A percentile compares a stretch with the other conserved stretches of the same genome.
These are phyloP conservation scores for Westerdykella ornata DNA, from an alignment of 2,329 filamentous ascomycete genomes.

Conservation along the genomic window DNA sequence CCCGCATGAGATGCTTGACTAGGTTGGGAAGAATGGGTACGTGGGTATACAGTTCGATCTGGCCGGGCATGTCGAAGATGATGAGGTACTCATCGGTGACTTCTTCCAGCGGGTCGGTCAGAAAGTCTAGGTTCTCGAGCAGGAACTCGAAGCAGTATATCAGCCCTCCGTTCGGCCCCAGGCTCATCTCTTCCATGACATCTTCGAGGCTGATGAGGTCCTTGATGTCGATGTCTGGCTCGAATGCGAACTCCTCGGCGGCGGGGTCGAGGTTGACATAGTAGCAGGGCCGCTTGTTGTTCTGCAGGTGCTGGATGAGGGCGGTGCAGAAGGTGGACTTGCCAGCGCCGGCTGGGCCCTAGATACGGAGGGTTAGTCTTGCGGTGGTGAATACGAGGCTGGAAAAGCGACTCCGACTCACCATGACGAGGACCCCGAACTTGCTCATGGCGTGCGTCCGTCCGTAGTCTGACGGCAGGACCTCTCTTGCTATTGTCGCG, in stretches of 20 bases:
- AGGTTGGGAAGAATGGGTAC: constrained; percentile 85
- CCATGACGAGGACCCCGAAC: constrained; percentile 87
- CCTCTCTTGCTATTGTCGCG: background rate
- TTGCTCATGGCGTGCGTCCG: constrained; percentile 65
- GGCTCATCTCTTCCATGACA: constrained; percentile 89
- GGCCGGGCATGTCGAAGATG: constrained; percentile 96
- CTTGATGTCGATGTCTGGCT: constrained; percentile 90
- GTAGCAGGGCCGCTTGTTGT: constrained; percentile 87
- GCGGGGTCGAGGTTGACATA: constrained; percentile 98
- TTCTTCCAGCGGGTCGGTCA: constrained; percentile 75
- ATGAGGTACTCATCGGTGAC: constrained; percentile 94
- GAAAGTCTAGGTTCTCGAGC: constrained; percentile 87
- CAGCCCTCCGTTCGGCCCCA: constrained; percentile 85
- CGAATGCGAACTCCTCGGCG: constrained; percentile 84
- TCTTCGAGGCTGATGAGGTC: constrained; percentile 89
- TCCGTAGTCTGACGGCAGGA: background rate
- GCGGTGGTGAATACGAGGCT: background rate
- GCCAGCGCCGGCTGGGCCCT: constrained; percentile 84
- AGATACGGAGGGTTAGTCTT: background rate
- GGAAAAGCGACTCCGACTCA: background rate
- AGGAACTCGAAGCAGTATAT: constrained; percentile 98
- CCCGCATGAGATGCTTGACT: constrained; percentile 72
- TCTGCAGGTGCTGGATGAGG: constrained; percentile 85
- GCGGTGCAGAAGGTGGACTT: constrained; percentile 96
- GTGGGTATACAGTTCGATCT: constrained; percentile 98